phyloP scores from a whole-genome alignment of 495 filamentous ascomycete species.

The Daldinia concentrica region DNA sequence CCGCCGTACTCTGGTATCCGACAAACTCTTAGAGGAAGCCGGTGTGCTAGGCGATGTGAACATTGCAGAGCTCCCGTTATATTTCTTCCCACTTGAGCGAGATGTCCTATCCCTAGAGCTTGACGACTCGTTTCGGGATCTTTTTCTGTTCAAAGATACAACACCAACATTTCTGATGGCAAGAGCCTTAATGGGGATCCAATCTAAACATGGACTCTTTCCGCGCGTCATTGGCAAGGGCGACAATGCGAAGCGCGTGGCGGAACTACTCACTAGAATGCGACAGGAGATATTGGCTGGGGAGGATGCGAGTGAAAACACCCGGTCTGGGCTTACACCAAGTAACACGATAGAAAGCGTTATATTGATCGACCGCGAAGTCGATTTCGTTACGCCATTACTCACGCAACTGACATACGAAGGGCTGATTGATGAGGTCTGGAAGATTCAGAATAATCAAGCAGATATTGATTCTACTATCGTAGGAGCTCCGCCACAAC shows the following conservation, averaged over 20 bases:
- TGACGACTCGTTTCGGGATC: constrained; percentile 82
- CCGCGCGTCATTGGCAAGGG: constrained; percentile 96
- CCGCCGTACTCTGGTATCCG: constrained; percentile 87
- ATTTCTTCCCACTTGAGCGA: constrained; percentile 89
- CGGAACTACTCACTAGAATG: constrained; percentile 92
- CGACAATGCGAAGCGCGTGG: constrained; percentile 86
- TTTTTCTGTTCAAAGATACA: constrained; percentile 91
- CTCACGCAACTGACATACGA: constrained; percentile 98
- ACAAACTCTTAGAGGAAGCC: constrained; percentile 90
- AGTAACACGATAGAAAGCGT: constrained; percentile 87
- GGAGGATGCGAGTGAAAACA: constrained; percentile 70
- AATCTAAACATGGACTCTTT: constrained; percentile 91
- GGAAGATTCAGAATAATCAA: constrained; percentile 87
- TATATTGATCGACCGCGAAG: constrained; percentile 94
- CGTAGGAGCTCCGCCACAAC: constrained; percentile 73
- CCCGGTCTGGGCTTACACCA: constrained; percentile 77
- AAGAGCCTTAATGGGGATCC: constrained; percentile 93
- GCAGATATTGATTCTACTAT: constrained; percentile 93
- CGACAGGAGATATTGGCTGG: constrained; percentile 86
- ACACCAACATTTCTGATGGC: constrained; percentile 87
- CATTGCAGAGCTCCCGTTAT: constrained; percentile 83
- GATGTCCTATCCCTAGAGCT: constrained; percentile 93
- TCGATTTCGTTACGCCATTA: constrained; percentile 89
- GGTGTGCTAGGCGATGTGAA: constrained; percentile 93
- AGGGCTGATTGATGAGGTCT: constrained; percentile 93